These are phyloP conservation scores for Daldinia concentrica DNA, from an alignment of 495 filamentous ascomycete genomes.

Conservation along the genomic window DNA sequence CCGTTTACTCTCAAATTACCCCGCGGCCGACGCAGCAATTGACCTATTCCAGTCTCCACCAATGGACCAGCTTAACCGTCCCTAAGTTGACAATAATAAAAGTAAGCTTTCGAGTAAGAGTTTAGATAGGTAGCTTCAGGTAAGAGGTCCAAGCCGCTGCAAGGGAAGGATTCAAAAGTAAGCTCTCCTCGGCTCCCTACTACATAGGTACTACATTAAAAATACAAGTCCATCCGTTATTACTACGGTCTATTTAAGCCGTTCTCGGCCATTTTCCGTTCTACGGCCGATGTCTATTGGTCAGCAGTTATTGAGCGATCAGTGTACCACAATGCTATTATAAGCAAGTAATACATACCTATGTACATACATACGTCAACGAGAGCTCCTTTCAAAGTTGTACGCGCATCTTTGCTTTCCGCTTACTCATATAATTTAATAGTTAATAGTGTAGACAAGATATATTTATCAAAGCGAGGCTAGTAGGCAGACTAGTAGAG, in stretches of 20 bases:
- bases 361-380: conserved; percentile 25
- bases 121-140: conserved; percentile 7
- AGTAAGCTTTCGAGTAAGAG: conserved; percentile 17
- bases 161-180: conserved; percentile 31
- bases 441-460: not conserved
- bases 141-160: conserved; percentile 20
- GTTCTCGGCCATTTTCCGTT: conserved; percentile 12
- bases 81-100: conserved; percentile 10
- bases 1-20: conserved; percentile 23
- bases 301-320: conserved; percentile 1
- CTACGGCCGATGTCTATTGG: conserved; percentile 12
- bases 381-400: not conserved
- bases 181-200: conserved; percentile 26
- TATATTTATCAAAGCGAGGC: not conserved
- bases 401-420: not conserved
- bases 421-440: not conserved
- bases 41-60: conserved; percentile 10
- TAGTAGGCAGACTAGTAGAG: not conserved
- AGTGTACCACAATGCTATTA: not conserved
- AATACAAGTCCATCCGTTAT: conserved; percentile 10
- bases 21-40: conserved; percentile 34
- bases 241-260: conserved; percentile 7
- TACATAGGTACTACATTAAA: not conserved
- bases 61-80: conserved; percentile 22
- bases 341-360: conserved; percentile 18